Conservation (phyloP, 2,329 filamentous ascomycete species). For the Hymenoscyphus occultus region DNA sequence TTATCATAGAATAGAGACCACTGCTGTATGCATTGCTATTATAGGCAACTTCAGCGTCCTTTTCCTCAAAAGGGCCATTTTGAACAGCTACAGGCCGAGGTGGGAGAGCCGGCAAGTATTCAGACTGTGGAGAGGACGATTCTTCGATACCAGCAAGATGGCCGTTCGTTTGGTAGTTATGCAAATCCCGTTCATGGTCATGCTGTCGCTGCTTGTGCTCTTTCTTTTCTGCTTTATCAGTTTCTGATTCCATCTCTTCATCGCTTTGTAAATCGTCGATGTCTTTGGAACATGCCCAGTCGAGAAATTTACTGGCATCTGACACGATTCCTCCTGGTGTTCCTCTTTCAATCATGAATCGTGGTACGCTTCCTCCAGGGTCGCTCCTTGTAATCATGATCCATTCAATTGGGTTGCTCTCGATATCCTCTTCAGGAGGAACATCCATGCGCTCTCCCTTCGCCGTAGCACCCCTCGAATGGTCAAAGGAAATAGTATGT, state of each 20-base stretch:
- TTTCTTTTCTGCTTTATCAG: conserved; percentile 22
- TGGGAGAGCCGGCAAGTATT: conserved; percentile 1
- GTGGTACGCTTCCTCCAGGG: conserved; percentile 68
- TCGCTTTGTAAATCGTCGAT: conserved; percentile 32
- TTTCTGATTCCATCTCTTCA: conserved; percentile 19
- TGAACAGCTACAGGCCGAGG: background rate
- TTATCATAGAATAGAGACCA: conserved; percentile 54
- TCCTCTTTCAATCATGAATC: conserved; percentile 69
- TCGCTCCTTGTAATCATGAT: conserved; percentile 72
- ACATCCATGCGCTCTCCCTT: conserved; percentile 38
- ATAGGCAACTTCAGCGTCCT: background rate
- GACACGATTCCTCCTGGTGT: conserved; percentile 63
- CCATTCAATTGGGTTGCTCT: conserved; percentile 67
- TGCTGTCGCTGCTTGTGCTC: conserved; percentile 22
- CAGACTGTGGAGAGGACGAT: conserved; percentile 13
- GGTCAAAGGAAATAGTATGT: conserved; percentile 42
- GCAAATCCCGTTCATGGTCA: conserved; percentile 32
- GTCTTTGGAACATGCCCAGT: conserved; percentile 57
- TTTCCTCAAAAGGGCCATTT: background rate
- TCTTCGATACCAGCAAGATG: conserved; percentile 31
- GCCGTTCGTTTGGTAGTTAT: conserved; percentile 35
- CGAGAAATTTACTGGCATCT: conserved; percentile 65
- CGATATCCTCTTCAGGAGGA: conserved; percentile 42
- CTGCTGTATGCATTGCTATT: conserved; percentile 7
- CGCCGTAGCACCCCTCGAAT: conserved; percentile 38